Evolutionary conservation across 202 grass and related monocot genomes (phyloP).

Genomic region (Musa balbisiana): DNA sequence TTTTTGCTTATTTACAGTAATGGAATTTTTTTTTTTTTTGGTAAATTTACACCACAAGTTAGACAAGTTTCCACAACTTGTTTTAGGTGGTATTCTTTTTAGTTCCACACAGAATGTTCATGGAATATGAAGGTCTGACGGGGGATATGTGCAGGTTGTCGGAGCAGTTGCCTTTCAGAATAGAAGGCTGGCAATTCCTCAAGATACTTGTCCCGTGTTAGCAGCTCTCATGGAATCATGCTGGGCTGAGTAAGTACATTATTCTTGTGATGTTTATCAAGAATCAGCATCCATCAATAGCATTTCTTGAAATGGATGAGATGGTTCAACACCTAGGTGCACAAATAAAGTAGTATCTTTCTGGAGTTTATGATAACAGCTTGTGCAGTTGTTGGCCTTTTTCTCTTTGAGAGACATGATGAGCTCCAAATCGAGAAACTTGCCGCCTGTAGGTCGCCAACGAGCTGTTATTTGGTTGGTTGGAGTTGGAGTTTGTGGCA

Average conservation of each 20-base stretch:
- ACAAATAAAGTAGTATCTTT: no score
- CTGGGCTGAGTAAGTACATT: conserved; percentile 71
- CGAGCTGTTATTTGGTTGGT: background rate
- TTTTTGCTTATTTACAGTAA: background rate
- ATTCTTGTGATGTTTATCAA: conserved; percentile 1
- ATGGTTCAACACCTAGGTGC: no score
- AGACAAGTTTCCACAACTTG: no score
- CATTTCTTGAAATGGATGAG: no score
- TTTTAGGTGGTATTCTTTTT: no score
- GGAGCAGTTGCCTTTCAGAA: conserved; percentile 93
- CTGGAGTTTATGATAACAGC: no score
- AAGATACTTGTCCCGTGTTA: conserved; percentile 42
- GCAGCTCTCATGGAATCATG: conserved; percentile 84
- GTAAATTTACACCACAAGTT: no score
- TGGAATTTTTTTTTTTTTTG: background rate
- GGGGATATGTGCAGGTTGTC: conserved; percentile 47
- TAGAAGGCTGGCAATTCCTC: conserved; percentile 65
- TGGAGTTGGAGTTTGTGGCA: background rate
- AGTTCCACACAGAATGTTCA: background rate
- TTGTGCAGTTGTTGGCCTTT: no score
- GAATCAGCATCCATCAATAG: background rate
- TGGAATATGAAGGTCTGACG: conserved; percentile 1
- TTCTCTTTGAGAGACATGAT: no score
- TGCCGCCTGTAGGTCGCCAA: no score
- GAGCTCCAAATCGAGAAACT: no score